Percentiles rank a stretch among this genome's conserved stretches.
Conservation (phyloP, 176 grass and related monocot species). For the Zizania latifolia region DNA sequence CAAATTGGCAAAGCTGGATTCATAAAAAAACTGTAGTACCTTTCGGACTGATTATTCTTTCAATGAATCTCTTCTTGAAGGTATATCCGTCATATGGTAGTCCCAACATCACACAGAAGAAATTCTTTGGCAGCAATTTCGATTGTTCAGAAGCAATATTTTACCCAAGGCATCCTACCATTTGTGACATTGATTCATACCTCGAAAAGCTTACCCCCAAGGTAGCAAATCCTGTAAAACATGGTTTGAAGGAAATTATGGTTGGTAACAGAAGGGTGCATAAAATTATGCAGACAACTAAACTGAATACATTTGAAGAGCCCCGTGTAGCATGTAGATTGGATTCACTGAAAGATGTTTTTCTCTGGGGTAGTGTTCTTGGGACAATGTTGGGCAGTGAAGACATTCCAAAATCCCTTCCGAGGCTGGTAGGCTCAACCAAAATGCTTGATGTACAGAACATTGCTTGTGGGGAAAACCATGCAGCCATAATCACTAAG, state of each 20-base stretch:
- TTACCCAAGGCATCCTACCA: slow-evolving; percentile 57
- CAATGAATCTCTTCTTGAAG: slow-evolving; percentile 48
- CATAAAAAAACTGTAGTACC: not conserved
- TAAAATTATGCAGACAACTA: slow-evolving; percentile 37
- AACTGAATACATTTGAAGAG: slow-evolving; percentile 50
- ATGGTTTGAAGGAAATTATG: slow-evolving; percentile 43
- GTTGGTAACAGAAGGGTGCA: slow-evolving; percentile 37
- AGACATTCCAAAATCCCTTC: slow-evolving; percentile 42
- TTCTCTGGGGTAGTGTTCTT: slow-evolving; percentile 81
- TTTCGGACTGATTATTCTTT: not conserved
- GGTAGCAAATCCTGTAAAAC: slow-evolving; percentile 41
- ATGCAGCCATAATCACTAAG: slow-evolving; percentile 76
- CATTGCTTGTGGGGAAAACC: slow-evolving; percentile 68
- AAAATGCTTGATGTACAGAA: slow-evolving; percentile 68
- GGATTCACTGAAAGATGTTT: slow-evolving; percentile 85
- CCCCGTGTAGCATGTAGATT: slow-evolving; percentile 39
- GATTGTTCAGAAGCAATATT: slow-evolving; percentile 64
- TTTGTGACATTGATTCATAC: slow-evolving; percentile 60
- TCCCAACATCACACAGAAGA: slow-evolving; percentile 38
- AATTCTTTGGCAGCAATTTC: slow-evolving; percentile 37
- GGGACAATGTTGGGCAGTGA: slow-evolving; percentile 42
- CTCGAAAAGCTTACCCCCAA: slow-evolving; percentile 56
- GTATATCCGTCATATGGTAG: slow-evolving; percentile 58
- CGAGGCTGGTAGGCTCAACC: slow-evolving; percentile 65
- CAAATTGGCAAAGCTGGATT: slow-evolving; percentile 3